These are phyloP conservation scores for Pseudohyphozyma bogoriensis DNA, from an alignment of 768 basidiomycete species.

Conservation along the genomic window DNA sequence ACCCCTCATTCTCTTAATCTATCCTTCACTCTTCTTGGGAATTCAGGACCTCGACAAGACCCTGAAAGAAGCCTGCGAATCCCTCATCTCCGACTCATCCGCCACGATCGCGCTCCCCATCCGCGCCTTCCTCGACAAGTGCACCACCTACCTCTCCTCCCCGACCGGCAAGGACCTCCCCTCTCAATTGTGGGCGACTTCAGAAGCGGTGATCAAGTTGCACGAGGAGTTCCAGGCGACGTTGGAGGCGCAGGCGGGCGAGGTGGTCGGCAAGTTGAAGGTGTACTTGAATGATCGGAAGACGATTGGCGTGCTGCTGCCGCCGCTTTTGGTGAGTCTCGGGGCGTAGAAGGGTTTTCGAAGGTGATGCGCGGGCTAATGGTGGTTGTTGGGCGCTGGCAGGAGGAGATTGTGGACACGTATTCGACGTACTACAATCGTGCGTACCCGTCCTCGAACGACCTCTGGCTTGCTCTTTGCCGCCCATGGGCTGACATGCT, in stretches of 20 bases:
- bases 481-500: not conserved
- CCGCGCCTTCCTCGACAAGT: constrained; percentile 52
- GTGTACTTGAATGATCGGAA: constrained; percentile 68
- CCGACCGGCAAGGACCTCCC: constrained; percentile 34
- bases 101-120: constrained; percentile 52
- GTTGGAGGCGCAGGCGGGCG: constrained; percentile 45
- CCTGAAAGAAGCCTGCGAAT: constrained; percentile 74
- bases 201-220: constrained; percentile 45
- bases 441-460: constrained; percentile 16
- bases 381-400: constrained; percentile 13
- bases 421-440: constrained; percentile 65
- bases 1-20: not conserved
- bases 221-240: constrained; percentile 46
- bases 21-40: not conserved
- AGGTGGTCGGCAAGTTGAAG: constrained; percentile 48
- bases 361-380: no score
- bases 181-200: constrained; percentile 47
- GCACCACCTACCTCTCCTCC: constrained; percentile 39
- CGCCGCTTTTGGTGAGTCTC: constrained; percentile 48
- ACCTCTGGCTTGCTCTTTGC: not conserved
- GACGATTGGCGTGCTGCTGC: constrained; percentile 66
- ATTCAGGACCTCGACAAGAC: constrained; percentile 79
- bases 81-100: constrained; percentile 59
- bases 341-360: not conserved
- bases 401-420: constrained; percentile 61